phyloP scores from a whole-genome alignment of 1,284 basidiomycete genomes.

The Ganoderma sp. region DNA sequence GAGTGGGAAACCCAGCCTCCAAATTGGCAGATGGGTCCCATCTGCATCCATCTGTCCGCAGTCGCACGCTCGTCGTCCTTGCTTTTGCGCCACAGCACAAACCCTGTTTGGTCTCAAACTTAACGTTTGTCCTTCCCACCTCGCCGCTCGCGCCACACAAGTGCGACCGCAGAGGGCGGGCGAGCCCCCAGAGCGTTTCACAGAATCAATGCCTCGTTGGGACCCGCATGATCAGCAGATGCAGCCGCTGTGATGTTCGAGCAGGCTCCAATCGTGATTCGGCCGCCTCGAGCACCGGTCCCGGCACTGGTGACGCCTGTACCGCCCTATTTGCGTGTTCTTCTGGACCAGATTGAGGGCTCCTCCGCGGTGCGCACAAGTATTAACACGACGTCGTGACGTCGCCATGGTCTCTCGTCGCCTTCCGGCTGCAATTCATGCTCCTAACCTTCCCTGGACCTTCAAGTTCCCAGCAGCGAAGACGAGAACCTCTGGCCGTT shows the following conservation, averaged over 20 bases:
- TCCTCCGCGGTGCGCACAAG: background rate
- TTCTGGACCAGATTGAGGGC: background rate
- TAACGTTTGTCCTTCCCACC: background rate
- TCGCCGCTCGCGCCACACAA: background rate
- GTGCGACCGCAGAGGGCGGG: background rate
- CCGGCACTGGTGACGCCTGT: background rate
- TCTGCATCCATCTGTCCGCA: background rate
- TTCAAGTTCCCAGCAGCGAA: background rate
- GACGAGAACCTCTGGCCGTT: background rate
- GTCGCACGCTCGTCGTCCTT: background rate
- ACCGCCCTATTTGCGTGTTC: background rate
- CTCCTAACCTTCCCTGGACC: background rate
- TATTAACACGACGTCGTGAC: constrained; percentile 5
- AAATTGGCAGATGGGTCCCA: background rate
- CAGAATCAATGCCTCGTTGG: background rate
- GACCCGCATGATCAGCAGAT: background rate
- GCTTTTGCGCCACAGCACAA: background rate
- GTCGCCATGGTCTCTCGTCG: background rate
- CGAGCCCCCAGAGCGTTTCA: background rate
- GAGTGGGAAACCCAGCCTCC: background rate
- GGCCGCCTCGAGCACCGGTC: background rate
- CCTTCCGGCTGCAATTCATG: background rate
- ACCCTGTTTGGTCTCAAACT: background rate
- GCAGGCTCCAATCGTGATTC: background rate
- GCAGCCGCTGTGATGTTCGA: background rate